Conservation (phyloP, 2,329 filamentous ascomycete genomes). For the Apiospora koreana region DNA sequence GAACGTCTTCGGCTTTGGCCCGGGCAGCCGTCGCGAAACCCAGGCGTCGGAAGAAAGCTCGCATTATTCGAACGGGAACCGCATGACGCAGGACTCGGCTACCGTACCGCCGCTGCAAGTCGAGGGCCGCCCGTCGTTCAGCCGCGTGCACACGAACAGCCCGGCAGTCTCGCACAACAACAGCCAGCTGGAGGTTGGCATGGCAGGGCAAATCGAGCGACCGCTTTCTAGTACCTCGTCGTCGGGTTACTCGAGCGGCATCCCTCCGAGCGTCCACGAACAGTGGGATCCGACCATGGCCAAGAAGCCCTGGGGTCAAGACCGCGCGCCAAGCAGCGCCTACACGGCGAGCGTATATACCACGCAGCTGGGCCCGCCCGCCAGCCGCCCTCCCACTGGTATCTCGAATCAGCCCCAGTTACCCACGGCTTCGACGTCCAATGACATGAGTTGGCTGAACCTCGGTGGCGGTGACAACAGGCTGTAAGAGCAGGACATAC, state of each 20-base stretch:
- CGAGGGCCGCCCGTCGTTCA: slow-evolving; percentile 63
- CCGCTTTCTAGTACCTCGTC: slow-evolving; percentile 51
- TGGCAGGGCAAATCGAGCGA: slow-evolving; percentile 63
- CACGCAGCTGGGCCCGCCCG: slow-evolving; percentile 40
- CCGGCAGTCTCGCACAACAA: slow-evolving; percentile 66
- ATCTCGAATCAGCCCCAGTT: slow-evolving; percentile 53
- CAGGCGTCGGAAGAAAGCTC: slow-evolving; percentile 58
- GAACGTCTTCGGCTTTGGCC: slow-evolving; percentile 64
- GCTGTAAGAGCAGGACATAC: too few relatives aligned
- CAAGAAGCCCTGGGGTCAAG: slow-evolving; percentile 49
- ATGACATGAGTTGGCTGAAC: slow-evolving; percentile 82
- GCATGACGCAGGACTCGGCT: slow-evolving; percentile 66
- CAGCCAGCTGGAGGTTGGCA: slow-evolving; percentile 54
- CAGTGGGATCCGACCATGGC: slow-evolving; percentile 51
- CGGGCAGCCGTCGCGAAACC: slow-evolving; percentile 47
- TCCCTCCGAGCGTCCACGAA: slow-evolving; percentile 64
- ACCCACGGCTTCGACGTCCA: slow-evolving; percentile 49
- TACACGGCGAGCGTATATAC: slow-evolving; percentile 49
- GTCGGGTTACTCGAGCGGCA: slow-evolving; percentile 63
- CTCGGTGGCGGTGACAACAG: slow-evolving; percentile 49
- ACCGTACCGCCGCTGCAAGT: slow-evolving; percentile 70
- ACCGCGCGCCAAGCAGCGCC: slow-evolving; percentile 53
- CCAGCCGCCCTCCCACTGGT: slow-evolving; percentile 32
- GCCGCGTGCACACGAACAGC: slow-evolving; percentile 67
- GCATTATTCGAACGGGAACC: slow-evolving; percentile 52